These are phyloP conservation scores for Torulaspora gathmanii DNA, from an alignment of 805 yeast species.

Conservation along the genomic window DNA sequence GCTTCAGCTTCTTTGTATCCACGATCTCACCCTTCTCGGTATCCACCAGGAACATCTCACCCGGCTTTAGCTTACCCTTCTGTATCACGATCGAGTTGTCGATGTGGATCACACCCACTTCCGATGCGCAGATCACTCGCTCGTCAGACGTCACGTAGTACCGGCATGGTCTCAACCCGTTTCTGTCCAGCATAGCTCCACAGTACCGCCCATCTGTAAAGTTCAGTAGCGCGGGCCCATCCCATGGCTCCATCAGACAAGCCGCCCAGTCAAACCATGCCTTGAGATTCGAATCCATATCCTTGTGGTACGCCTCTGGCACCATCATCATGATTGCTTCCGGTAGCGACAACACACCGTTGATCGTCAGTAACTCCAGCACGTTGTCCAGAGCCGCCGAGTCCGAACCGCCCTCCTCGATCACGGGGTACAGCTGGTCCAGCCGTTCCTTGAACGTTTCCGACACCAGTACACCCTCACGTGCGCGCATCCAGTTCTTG, in stretches of 20 bases:
- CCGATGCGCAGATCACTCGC: constrained; percentile 95
- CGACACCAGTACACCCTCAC: constrained; percentile 94
- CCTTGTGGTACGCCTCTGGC: constrained; percentile 98
- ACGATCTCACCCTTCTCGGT: constrained; percentile 90
- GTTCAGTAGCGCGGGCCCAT: constrained; percentile 95
- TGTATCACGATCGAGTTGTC: constrained; percentile 76
- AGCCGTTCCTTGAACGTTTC: constrained; percentile 84
- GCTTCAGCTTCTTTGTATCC: constrained; percentile 85
- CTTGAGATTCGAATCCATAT: constrained; percentile 87
- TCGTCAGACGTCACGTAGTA: constrained; percentile 93
- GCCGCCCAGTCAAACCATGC: constrained; percentile 99
- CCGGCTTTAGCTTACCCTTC: constrained; percentile 94
- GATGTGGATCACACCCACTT: constrained; percentile 93
- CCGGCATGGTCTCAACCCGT: constrained; percentile 97
- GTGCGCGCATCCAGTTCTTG: constrained; percentile 98
- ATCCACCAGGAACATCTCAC: constrained; percentile 92
- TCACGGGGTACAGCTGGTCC: constrained; percentile 87
- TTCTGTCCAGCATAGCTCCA: constrained; percentile 97
- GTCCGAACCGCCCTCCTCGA: constrained; percentile 98
- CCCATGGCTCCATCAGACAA: constrained; percentile 99
- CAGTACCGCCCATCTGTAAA: constrained; percentile 97
- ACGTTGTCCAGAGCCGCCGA: constrained; percentile 98
- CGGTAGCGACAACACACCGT: constrained; percentile 87
- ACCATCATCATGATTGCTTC: constrained; percentile 96
- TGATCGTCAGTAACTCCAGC: constrained; percentile 81